Evolutionary conservation across 495 filamentous ascomycete species (phyloP), one percentile per base, ranked within the genome.

Genomic region (Rhypophila decipiens): DNA sequence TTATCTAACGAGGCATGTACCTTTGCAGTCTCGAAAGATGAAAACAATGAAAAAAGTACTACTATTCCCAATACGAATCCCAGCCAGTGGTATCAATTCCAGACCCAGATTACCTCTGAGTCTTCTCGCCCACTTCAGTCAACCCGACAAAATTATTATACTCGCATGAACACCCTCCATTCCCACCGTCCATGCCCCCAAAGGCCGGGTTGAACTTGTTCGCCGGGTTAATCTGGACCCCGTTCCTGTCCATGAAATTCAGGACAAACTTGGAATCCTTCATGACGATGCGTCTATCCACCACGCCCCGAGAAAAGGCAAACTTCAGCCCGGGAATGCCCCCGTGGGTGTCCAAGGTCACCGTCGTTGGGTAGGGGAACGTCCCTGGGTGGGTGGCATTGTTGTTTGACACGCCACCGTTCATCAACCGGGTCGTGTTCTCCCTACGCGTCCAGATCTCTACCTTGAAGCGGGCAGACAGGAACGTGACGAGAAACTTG

Each of bases 321-420:
- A 80, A 72, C 65, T 95, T 95, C 52, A 71, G 59, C 18, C 58
- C 66, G 3, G 66, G 60, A 34, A 76, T 59, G 0, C 88, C 87
- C 24, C 89, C 89, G 47, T 93, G 87, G 24, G 87, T 81, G 63
- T 97, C 91, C 10, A 85, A 52, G 1, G 84, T 85, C 17, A 96
- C 72, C 0, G 85, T 93, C 0, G 95, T 73, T 0, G 88, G 88
- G 58, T 91, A 95, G 0, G 90, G 90, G 61, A 96, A 90, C 3
- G 82, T 82, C 3, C 87, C 86, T 0, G 87, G 86, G 19, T 71
- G 73, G 10, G 57, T 58, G 39, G 47, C 23, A 39, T 62, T 50
- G 40, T 42, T 44, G 34, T 56, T 50, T 10, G 47, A 11, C 5
- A 20, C 38, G 13, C 42, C 45, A n/a, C 51, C 53, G 29, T 50